A percentile compares a stretch with the other conserved stretches of the same genome.
Conservation (phyloP, 805 yeast species). For the Cyberlindnera sargentensis region DNA sequence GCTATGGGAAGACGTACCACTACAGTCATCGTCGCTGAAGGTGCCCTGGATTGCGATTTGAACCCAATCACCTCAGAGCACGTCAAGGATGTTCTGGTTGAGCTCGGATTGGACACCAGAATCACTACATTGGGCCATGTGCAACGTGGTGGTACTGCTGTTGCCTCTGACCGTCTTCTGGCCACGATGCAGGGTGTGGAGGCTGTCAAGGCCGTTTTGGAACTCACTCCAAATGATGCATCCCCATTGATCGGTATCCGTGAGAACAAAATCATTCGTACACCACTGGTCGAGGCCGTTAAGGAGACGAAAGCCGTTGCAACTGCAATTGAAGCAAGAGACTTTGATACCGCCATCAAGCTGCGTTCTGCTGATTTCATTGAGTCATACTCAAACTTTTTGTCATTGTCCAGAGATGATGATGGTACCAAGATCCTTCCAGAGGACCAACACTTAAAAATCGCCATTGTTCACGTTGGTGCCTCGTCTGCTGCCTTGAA, state of each 20-base stretch:
- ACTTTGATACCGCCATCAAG: conserved; percentile 81
- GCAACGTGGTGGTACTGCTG: conserved; percentile 98
- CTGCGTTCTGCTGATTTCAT: conserved; percentile 84
- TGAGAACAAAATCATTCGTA: conserved; percentile 81
- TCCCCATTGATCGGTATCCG: conserved; percentile 89
- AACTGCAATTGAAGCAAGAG: conserved; percentile 67
- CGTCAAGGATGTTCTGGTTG: conserved; percentile 77
- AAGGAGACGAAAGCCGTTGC: conserved; percentile 85
- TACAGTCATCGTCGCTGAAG: conserved; percentile 96
- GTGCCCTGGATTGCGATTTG: conserved; percentile 81
- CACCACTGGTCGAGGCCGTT: conserved; percentile 87
- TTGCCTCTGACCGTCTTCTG: conserved; percentile 83
- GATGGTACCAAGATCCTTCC: conserved; percentile 59
- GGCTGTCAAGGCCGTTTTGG: conserved; percentile 89
- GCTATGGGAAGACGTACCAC: conserved; percentile 86
- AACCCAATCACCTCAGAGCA: conserved; percentile 73
- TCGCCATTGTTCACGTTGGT: conserved; percentile 88
- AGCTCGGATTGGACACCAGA: conserved; percentile 87
- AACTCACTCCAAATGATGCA: conserved; percentile 82
- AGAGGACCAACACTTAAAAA: conserved; percentile 51
- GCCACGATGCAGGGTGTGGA: conserved; percentile 98
- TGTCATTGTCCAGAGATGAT: conserved; percentile 60
- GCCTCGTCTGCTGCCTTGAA: conserved; percentile 98
- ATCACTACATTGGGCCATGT: conserved; percentile 96
- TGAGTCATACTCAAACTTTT: conserved; percentile 68